phyloP scores from a whole-genome alignment of 768 basidiomycete genomes.

The Serendipita sp. region DNA sequence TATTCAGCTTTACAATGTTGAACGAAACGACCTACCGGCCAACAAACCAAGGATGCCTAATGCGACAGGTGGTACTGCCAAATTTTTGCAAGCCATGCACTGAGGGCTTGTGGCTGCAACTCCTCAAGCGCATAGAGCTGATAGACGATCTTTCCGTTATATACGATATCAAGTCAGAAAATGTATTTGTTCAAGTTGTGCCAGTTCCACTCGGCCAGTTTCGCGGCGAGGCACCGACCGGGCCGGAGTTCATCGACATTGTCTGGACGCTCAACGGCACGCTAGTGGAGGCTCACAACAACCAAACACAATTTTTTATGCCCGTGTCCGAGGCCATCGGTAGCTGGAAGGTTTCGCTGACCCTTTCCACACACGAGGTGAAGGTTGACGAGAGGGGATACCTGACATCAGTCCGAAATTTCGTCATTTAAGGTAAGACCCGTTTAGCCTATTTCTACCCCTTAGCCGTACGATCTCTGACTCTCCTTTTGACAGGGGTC shows the following conservation, averaged over 20 bases:
- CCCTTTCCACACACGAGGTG: slow-evolving; percentile 43
- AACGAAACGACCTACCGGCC: slow-evolving; percentile 63
- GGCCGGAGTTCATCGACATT: slow-evolving; percentile 22
- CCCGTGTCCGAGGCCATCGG: slow-evolving; percentile 22
- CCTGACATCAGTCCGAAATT: not conserved
- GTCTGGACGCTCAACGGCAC: slow-evolving; percentile 38
- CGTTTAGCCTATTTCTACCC: no score
- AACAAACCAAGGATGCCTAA: slow-evolving; percentile 69
- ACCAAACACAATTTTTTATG: slow-evolving; percentile 32
- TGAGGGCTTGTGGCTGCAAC: slow-evolving; percentile 58
- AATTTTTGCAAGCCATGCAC: slow-evolving; percentile 62
- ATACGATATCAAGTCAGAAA: slow-evolving; percentile 11
- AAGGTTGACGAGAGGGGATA: slow-evolving; percentile 16
- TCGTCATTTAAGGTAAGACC: no score
- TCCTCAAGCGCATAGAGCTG: slow-evolving; percentile 42
- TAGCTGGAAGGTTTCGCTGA: slow-evolving; percentile 31
- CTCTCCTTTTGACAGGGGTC: no score
- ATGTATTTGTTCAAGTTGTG: slow-evolving; percentile 28
- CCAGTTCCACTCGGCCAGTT: slow-evolving; percentile 52
- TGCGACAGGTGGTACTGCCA: slow-evolving; percentile 55
- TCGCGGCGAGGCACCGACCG: slow-evolving; percentile 21
- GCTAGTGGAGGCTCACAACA: slow-evolving; percentile 30
- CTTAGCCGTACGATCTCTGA: no score
- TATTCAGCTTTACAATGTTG: slow-evolving; percentile 39
- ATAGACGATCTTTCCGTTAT: slow-evolving; percentile 33